These are phyloP conservation scores for Millerozyma acaciae DNA, from an alignment of 805 yeast species.

Conservation along the genomic window DNA sequence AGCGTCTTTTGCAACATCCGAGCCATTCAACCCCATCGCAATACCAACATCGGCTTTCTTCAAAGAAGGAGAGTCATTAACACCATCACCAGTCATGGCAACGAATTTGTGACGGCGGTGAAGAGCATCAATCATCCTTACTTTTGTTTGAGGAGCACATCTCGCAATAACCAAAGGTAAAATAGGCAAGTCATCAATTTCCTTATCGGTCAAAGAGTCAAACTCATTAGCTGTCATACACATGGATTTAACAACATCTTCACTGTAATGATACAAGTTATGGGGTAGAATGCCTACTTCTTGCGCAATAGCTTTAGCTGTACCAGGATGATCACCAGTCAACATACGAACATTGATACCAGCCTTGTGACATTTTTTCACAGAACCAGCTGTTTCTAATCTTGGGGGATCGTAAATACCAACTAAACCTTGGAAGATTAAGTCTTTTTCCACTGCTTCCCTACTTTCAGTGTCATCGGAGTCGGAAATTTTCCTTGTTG, in stretches of 20 bases:
- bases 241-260: slow-evolving; percentile 32
- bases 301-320: slow-evolving; percentile 76
- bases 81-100: slow-evolving; percentile 61
- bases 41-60: slow-evolving; percentile 78
- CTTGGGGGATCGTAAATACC: slow-evolving; percentile 84
- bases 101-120: slow-evolving; percentile 34
- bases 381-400: slow-evolving; percentile 61
- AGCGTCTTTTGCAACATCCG: slow-evolving; percentile 84
- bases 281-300: slow-evolving; percentile 75
- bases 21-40: slow-evolving; percentile 76
- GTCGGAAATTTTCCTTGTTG: slow-evolving; percentile 35
- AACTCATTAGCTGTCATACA: slow-evolving; percentile 37
- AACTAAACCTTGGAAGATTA: slow-evolving; percentile 62
- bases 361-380: slow-evolving; percentile 63
- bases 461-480: slow-evolving; percentile 20
- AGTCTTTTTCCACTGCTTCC: slow-evolving; percentile 45
- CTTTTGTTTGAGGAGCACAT: slow-evolving; percentile 41
- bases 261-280: slow-evolving; percentile 30
- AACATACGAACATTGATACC: slow-evolving; percentile 80
- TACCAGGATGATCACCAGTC: slow-evolving; percentile 77
- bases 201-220: slow-evolving; percentile 27
- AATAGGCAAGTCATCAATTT: slow-evolving; percentile 33
- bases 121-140: slow-evolving; percentile 39
- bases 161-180: slow-evolving; percentile 39
- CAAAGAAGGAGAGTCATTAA: slow-evolving; percentile 74